A percentile compares a stretch with the other conserved stretches of the same genome.
Evolutionary conservation across 352 stramenopile species (phyloP).

Genomic region (Globisporangium mamillatum): DNA sequence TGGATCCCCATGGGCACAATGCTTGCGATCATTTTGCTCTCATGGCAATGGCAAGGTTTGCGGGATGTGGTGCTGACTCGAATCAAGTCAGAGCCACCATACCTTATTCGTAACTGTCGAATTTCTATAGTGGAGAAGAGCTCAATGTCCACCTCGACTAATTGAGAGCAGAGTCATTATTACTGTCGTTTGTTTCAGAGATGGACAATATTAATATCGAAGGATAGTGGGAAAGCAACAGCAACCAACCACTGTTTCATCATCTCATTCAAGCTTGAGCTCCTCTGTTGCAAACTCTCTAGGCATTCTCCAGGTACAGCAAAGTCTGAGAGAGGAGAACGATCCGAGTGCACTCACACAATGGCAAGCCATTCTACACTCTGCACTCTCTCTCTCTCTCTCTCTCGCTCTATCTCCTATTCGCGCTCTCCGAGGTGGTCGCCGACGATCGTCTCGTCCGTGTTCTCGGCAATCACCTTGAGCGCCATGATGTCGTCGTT

Average conservation of each 20-base stretch:
- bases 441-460: constrained; percentile 60
- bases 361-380: not conserved
- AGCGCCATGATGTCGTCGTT: constrained; percentile 80
- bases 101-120: not conserved
- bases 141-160: constrained; percentile 3
- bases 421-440: constrained; percentile 52
- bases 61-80: not conserved
- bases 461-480: constrained; percentile 71
- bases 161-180: not conserved
- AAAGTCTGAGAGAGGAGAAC: not conserved
- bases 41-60: too few species aligned
- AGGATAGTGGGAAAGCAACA: not conserved
- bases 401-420: not conserved
- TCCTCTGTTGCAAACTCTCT: not conserved
- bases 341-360: not conserved
- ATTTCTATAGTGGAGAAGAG: not conserved
- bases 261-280: not conserved
- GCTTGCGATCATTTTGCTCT: too few species aligned
- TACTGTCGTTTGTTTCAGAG: not conserved
- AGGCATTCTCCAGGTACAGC: not conserved
- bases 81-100: constrained; percentile 2
- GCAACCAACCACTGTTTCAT: not conserved
- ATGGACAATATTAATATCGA: not conserved
- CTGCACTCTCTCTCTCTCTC: not conserved
- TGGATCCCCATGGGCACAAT: too few species aligned